These are phyloP conservation scores for Apiospora phragmitis DNA, from an alignment of 2,329 filamentous ascomycete genomes.

Conservation along the genomic window DNA sequence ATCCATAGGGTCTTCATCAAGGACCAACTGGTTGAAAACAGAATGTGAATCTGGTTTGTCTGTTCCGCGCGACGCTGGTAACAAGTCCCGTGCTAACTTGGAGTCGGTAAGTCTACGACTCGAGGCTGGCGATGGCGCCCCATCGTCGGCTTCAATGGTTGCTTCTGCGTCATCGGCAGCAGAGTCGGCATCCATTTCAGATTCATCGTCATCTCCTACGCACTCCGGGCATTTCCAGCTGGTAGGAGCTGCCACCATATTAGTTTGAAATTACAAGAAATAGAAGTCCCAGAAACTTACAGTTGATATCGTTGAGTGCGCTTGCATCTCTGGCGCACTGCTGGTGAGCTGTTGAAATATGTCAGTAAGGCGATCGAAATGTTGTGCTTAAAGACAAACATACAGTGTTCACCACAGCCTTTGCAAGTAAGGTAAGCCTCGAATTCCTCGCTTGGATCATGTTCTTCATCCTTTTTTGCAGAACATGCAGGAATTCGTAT, in stretches of 20 bases:
- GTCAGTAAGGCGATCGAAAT: background rate
- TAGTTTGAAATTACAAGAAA: slow-evolving; percentile 15
- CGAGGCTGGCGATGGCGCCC: slow-evolving; percentile 39
- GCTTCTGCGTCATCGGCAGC: slow-evolving; percentile 26
- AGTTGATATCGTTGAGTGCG: slow-evolving; percentile 60
- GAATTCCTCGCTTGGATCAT: slow-evolving; percentile 79
- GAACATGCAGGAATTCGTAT: slow-evolving; percentile 60
- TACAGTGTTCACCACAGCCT: slow-evolving; percentile 81
- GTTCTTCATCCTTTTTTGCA: slow-evolving; percentile 80
- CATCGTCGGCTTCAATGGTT: slow-evolving; percentile 33
- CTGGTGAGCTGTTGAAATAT: slow-evolving; percentile 71
- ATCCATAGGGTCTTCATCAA: slow-evolving; percentile 73
- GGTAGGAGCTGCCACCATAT: slow-evolving; percentile 36
- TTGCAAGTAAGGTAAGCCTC: slow-evolving; percentile 77
- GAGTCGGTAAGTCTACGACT: slow-evolving; percentile 59
- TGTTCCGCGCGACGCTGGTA: slow-evolving; percentile 66
- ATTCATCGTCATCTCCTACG: slow-evolving; percentile 28
- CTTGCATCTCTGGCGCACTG: slow-evolving; percentile 80
- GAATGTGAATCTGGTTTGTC: slow-evolving; percentile 72
- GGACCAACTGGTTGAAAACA: slow-evolving; percentile 71
- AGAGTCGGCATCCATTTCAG: slow-evolving; percentile 31
- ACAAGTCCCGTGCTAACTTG: slow-evolving; percentile 68
- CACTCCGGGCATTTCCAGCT: slow-evolving; percentile 57
- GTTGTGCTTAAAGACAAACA: slow-evolving; percentile 37
- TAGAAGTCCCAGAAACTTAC: slow-evolving; percentile 47